Percentiles rank a stretch among this genome's conserved stretches.
Conservation (phyloP, 2,329 filamentous ascomycete species). For the Fusarium heterosporum region DNA sequence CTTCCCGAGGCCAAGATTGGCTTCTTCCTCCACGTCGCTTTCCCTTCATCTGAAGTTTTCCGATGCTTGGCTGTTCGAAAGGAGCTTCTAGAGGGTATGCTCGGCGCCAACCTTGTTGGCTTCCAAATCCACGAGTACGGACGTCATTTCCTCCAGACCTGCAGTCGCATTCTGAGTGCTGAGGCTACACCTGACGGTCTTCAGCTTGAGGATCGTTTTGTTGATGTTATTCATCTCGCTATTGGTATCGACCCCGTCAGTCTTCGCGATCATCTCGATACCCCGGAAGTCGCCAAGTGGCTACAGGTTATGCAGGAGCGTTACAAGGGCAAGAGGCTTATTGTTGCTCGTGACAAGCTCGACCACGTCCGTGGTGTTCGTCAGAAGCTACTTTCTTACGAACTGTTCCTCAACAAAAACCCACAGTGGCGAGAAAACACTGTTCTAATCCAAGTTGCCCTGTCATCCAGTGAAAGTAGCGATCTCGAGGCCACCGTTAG, state of each 20-base stretch:
- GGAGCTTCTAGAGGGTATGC: conserved; percentile 89
- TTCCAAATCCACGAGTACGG: conserved; percentile 96
- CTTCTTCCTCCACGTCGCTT: conserved; percentile 94
- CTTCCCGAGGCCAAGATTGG: conserved; percentile 94
- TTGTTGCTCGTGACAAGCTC: conserved; percentile 93
- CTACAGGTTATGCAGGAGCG: conserved; percentile 82
- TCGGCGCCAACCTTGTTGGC: conserved; percentile 90
- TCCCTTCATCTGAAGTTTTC: conserved; percentile 96
- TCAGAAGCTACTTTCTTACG: conserved; percentile 92
- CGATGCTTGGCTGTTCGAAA: conserved; percentile 88
- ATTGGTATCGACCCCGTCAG: conserved; percentile 92
- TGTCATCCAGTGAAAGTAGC: conserved; percentile 87
- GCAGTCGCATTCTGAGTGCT: conserved; percentile 88
- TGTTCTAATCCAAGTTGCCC: conserved; percentile 92
- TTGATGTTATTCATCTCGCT: conserved; percentile 85
- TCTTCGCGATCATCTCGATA: conserved; percentile 76
- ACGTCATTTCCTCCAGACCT: conserved; percentile 94
- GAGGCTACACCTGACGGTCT: conserved; percentile 90
- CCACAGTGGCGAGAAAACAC: conserved; percentile 90
- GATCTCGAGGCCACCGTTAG: conserved; percentile 90
- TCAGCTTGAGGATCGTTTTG: conserved; percentile 91
- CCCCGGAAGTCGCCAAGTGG: conserved; percentile 81
- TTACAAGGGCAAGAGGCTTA: conserved; percentile 88
- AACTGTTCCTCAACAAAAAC: conserved; percentile 93
- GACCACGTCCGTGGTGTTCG: conserved; percentile 92